These are phyloP conservation scores for Conringia planisiliqua DNA, from an alignment of 345 rosid species.

Conservation along the genomic window DNA sequence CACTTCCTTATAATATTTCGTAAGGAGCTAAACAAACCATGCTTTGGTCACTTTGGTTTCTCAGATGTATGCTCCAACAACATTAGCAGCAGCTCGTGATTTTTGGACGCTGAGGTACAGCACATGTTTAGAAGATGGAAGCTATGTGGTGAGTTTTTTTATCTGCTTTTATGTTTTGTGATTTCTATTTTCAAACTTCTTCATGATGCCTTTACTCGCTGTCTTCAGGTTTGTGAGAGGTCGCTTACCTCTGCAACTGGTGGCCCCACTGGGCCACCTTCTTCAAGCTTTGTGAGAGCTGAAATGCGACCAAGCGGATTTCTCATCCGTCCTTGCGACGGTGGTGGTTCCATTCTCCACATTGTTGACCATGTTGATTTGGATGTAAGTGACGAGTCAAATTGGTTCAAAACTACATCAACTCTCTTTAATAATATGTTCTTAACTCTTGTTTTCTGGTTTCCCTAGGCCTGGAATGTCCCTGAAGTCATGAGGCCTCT, in stretches of 20 bases:
- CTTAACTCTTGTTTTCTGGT: neutral
- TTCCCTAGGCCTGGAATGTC: constrained; percentile 71
- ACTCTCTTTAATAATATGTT: neutral
- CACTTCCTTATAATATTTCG: neutral
- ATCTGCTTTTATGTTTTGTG: neutral
- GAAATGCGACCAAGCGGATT: constrained; percentile 94
- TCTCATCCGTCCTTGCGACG: constrained; percentile 89
- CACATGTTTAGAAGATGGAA: constrained; percentile 88
- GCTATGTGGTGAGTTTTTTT: constrained; percentile 60
- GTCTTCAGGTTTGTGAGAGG: constrained; percentile 82
- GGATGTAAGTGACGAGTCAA: constrained; percentile 52
- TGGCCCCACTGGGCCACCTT: constrained; percentile 73
- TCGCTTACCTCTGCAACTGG: constrained; percentile 79
- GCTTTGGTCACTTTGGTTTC: neutral
- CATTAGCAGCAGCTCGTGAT: constrained; percentile 91
- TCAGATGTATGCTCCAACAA: constrained; percentile 92
- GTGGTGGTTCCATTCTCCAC: constrained; percentile 91
- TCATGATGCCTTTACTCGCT: neutral
- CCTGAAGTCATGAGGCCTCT: constrained; percentile 97
- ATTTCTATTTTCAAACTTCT: neutral
- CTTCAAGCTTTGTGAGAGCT: constrained; percentile 79
- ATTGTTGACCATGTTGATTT: constrained; percentile 96
- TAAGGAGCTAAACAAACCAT: neutral
- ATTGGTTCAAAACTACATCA: neutral
- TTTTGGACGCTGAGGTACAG: constrained; percentile 93